phyloP scores from a whole-genome alignment of 2,329 filamentous ascomycete genomes.

The Penicillium sp. region DNA sequence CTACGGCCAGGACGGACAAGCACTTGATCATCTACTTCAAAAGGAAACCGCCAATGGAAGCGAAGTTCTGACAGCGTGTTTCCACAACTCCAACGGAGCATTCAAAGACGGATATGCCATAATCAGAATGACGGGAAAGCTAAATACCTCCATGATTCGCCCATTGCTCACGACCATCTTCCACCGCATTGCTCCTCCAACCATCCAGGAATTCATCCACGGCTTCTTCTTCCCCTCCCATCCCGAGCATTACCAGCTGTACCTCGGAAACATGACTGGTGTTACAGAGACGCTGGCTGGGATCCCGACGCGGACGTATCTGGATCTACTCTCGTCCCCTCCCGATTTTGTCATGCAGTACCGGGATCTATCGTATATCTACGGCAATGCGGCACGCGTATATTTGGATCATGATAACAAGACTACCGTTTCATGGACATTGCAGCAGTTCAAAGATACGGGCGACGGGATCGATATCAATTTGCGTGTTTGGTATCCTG shows the following conservation, averaged over 20 bases:
- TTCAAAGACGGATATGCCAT: neutral
- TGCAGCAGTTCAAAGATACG: neutral
- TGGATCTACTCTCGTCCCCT: neutral
- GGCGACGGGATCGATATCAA: neutral
- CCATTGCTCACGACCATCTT: neutral
- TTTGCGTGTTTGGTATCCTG: neutral
- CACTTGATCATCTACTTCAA: neutral
- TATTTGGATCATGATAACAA: neutral
- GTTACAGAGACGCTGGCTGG: neutral
- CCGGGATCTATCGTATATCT: neutral
- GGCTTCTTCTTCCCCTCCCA: neutral
- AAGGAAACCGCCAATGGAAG: neutral
- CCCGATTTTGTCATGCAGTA: neutral
- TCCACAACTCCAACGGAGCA: neutral
- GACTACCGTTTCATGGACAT: neutral
- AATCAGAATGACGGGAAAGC: neutral
- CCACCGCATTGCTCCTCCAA: neutral
- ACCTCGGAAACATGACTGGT: neutral
- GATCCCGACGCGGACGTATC: neutral
- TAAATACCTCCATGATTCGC: neutral
- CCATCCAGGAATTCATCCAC: neutral
- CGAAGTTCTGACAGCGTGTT: neutral
- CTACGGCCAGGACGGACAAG: neutral
- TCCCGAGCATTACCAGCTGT: neutral
- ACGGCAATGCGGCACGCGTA: neutral